Evolutionary conservation across 768 basidiomycete genomes (phyloP), one percentile per base, ranked within the genome.

Genomic region (Kockovaella imperatae): DNA sequence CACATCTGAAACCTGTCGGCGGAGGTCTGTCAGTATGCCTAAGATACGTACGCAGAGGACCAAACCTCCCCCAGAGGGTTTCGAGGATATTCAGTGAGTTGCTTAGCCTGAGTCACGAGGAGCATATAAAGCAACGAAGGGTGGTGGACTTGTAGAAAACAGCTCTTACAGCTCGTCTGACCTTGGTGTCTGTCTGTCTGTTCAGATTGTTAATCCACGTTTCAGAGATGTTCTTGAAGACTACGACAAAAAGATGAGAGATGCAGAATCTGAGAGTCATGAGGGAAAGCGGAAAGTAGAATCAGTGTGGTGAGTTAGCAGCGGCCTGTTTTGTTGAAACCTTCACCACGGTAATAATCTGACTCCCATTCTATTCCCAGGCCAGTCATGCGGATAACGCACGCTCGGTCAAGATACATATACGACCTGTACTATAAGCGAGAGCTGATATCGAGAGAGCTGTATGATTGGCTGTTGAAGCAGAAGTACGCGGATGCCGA

Each of bases 381-480:
- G 93, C 89, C 93, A 35, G 95, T 99, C 53, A 97, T 97, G 90
- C 83, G 89, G 29, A 89, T 97, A 66, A 86, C 88, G 17, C 95
- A 99, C 73, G 84, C 91, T 8, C 83, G 95, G 32, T 93, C 91
- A 36, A 78, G 89, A 58, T 96, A 96, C 72, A 87, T 99, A 50
- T 97, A 97, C 65, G 95, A 99, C 72, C 78, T 97, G 52, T 97
- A 95, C 75, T 96, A 97, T 76, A 93, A 96, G 74, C 84, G 91
- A 30, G 93, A 97, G 73, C 88, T 90, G 10, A 86, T 99, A 65
- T 84, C 83, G 62, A 80, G 78, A 63, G 72, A 91, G 68, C 75
- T 99, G 42, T 99, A 96, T 65, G 93, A 97, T 73, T 99, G 95
- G 95, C 72, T 99, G 39, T 72, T 97, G 69, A 96, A 95, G 76